These are phyloP conservation scores for Paecilomyces dactylethromorphus DNA, from an alignment of 2,329 filamentous ascomycete genomes.

Conservation along the genomic window DNA sequence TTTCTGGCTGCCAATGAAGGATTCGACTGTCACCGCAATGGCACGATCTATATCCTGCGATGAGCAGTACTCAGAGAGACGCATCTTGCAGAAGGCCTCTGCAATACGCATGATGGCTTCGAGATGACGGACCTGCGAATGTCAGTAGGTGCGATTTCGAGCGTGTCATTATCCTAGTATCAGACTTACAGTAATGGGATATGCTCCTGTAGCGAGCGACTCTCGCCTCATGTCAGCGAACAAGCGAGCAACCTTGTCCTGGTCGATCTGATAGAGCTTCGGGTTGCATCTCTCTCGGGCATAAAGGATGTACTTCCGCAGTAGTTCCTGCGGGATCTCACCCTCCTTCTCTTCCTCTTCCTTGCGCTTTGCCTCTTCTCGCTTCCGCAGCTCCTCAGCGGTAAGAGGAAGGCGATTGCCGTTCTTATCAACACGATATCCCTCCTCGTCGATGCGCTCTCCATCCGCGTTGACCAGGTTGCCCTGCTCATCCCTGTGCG, in stretches of 20 bases:
- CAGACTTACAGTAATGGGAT: constrained; percentile 84
- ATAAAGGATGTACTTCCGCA: constrained; percentile 96
- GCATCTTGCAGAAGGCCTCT: constrained; percentile 95
- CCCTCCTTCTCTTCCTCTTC: constrained; percentile 51
- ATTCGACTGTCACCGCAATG: constrained; percentile 93
- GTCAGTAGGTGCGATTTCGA: not conserved
- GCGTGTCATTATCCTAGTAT: constrained; percentile 8
- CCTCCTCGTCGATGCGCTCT: constrained; percentile 57
- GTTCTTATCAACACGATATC: constrained; percentile 43
- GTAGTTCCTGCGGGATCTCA: constrained; percentile 80
- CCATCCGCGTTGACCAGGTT: constrained; percentile 39
- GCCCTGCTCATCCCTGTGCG: constrained; percentile 41
- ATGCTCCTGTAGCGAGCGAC: constrained; percentile 86
- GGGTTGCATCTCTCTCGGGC: constrained; percentile 82
- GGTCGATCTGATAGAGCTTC: constrained; percentile 94
- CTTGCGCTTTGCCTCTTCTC: constrained; percentile 33
- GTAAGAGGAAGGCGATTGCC: constrained; percentile 25
- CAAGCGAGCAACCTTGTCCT: constrained; percentile 89
- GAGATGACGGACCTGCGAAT: constrained; percentile 75
- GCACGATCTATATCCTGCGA: constrained; percentile 89
- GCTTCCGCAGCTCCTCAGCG: constrained; percentile 41
- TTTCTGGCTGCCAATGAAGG: constrained; percentile 94
- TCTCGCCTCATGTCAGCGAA: constrained; percentile 96
- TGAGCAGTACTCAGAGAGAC: constrained; percentile 91
- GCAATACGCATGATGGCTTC: constrained; percentile 96